Evolutionary conservation across 106 monocot genomes (phyloP).

Genomic region (Dioscorea dumetorum): DNA sequence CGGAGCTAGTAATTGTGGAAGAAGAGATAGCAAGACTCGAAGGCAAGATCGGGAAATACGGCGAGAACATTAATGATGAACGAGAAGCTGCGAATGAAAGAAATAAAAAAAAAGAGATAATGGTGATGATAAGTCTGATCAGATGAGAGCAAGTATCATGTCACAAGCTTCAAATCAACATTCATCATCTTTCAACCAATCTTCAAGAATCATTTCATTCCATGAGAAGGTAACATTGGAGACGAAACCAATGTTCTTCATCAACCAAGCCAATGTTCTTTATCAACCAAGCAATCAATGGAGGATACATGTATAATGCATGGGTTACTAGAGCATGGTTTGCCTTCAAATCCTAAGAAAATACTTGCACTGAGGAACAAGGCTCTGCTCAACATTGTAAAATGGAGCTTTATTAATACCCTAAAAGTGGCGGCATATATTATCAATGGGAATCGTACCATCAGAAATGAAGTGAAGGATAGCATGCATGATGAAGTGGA

Average conservation of each 20-base stretch:
- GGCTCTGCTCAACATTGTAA: no score
- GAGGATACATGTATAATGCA: slow-evolving; percentile 26
- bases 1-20: slow-evolving; percentile 74
- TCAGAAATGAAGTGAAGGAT: no score
- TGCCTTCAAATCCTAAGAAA: slow-evolving; percentile 56
- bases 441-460: no score
- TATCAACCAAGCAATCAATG: slow-evolving; percentile 65
- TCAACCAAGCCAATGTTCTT: no score
- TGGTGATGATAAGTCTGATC: neutral
- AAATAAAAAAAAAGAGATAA: neutral
- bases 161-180: neutral
- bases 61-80: slow-evolving; percentile 3
- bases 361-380: slow-evolving; percentile 48
- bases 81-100: neutral
- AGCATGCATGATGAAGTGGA: no score
- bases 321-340: slow-evolving; percentile 68
- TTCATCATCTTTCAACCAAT: neutral
- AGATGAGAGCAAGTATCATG: neutral
- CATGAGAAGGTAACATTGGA: slow-evolving; percentile 33
- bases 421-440: no score
- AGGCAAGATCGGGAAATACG: slow-evolving; percentile 36
- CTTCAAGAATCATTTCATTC: neutral
- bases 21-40: slow-evolving; percentile 74
- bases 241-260: slow-evolving; percentile 69
- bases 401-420: no score